phyloP scores from a whole-genome alignment of 2,329 filamentous ascomycete genomes.

The Alternaria ethzedia region DNA sequence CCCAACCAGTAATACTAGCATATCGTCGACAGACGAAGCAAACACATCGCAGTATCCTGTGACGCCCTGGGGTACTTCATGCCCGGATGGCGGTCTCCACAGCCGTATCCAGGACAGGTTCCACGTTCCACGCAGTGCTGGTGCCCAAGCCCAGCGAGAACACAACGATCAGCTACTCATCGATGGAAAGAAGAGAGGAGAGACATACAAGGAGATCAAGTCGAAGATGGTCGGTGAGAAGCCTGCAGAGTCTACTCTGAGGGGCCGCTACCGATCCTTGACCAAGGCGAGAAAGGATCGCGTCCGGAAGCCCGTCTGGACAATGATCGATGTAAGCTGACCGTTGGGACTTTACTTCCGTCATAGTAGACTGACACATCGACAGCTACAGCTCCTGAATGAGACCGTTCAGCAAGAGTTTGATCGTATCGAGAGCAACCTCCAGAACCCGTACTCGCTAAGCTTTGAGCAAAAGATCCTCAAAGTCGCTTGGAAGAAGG shows the following conservation, averaged over 20 bases:
- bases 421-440: conserved; percentile 21
- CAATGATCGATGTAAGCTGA: conserved; percentile 65
- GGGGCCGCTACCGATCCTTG: conserved; percentile 70
- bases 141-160: conserved; percentile 17
- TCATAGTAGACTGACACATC: conserved; percentile 10
- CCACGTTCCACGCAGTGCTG: background rate
- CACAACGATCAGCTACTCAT: conserved; percentile 54
- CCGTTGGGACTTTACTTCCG: background rate
- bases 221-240: conserved; percentile 60
- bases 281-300: conserved; percentile 68
- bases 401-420: conserved; percentile 30
- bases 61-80: background rate
- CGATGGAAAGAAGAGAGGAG: conserved; percentile 60
- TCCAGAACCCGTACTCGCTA: conserved; percentile 8
- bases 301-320: conserved; percentile 71
- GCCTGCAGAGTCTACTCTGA: conserved; percentile 74
- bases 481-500: conserved; percentile 66
- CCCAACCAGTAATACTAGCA: background rate
- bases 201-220: conserved; percentile 71
- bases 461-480: conserved; percentile 24
- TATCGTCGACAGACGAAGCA: background rate
- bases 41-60: background rate
- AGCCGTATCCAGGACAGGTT: background rate
- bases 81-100: background rate
- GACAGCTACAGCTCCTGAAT: conserved; percentile 33